Evolutionary conservation across 78 protist species (phyloP).

Genomic region (Cavenderia fasciculata): DNA sequence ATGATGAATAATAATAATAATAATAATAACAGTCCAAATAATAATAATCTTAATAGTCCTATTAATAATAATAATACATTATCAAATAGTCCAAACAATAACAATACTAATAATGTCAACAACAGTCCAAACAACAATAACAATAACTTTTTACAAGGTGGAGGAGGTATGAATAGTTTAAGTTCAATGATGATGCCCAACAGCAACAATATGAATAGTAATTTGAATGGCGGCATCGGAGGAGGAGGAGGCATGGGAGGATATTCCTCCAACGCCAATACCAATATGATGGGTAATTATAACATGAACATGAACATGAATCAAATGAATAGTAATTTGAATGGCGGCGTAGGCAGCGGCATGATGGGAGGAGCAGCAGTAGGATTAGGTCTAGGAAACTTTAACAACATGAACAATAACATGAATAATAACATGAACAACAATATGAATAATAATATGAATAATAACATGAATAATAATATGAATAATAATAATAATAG

Average conservation of each 20-base stretch:
- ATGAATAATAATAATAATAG: conserved; percentile 8
- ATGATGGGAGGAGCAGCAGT: neutral
- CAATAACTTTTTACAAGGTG: neutral
- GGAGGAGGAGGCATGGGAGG: too few species aligned
- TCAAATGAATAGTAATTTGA: conserved; percentile 6
- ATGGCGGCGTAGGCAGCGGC: too few species aligned
- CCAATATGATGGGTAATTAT: neutral
- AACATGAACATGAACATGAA: neutral
- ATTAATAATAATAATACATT: neutral
- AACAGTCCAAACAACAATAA: neutral
- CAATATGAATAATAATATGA: neutral
- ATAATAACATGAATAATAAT: neutral
- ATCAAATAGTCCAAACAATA: neutral
- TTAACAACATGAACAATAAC: conserved; percentile 11
- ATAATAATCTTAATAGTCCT: neutral
- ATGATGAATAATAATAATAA: neutral
- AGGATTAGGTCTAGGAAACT: neutral
- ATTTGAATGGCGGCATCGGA: too few species aligned
- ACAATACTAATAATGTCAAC: neutral
- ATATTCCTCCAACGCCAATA: too few species aligned
- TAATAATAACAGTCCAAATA: conserved; percentile 7
- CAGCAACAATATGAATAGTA: conserved; percentile 1
- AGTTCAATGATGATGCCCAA: neutral
- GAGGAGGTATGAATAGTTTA: neutral
- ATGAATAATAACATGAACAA: conserved; percentile 9